Percentiles rank a stretch among this genome's conserved stretches.
These are phyloP conservation scores for Silene uniflora DNA, from an alignment of 148 eudicot species.

Conservation along the genomic window DNA sequence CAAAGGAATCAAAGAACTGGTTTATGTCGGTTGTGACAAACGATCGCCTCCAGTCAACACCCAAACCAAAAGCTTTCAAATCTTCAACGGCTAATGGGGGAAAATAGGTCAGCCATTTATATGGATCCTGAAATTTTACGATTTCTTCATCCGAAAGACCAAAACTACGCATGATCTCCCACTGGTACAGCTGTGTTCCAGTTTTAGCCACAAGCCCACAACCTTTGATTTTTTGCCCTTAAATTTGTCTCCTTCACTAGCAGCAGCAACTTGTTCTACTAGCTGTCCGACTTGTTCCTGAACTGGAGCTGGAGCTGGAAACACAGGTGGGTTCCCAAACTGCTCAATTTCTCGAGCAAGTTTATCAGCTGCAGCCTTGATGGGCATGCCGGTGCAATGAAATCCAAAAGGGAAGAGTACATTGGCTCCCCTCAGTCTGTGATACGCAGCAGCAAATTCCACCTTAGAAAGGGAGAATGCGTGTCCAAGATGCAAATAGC, in stretches of 20 bases:
- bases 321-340: constrained; percentile 77
- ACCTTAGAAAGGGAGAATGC: constrained; percentile 88
- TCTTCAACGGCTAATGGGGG: constrained; percentile 83
- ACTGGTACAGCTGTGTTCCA: constrained; percentile 67
- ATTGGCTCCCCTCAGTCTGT: constrained; percentile 79
- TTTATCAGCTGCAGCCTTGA: constrained; percentile 91
- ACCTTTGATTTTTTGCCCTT: constrained; percentile 88
- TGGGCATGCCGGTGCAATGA: constrained; percentile 96
- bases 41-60: constrained; percentile 90
- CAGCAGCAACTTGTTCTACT: constrained; percentile 32
- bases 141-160: constrained; percentile 71
- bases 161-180: constrained; percentile 91
- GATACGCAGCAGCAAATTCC: constrained; percentile 85
- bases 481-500: constrained; percentile 82
- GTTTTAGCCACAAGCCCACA: constrained; percentile 59
- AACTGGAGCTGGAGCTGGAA: constrained; percentile 52
- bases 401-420: constrained; percentile 88
- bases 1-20: constrained; percentile 78
- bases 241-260: constrained; percentile 44
- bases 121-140: constrained; percentile 60
- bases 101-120: constrained; percentile 64
- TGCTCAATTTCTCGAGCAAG: constrained; percentile 59
- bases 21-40: constrained; percentile 80
- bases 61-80: constrained; percentile 78
- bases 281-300: constrained; percentile 21